Evolutionary conservation across 495 filamentous ascomycete genomes (phyloP), one percentile per base, ranked within the genome.

Genomic region (Pyronema domesticum): DNA sequence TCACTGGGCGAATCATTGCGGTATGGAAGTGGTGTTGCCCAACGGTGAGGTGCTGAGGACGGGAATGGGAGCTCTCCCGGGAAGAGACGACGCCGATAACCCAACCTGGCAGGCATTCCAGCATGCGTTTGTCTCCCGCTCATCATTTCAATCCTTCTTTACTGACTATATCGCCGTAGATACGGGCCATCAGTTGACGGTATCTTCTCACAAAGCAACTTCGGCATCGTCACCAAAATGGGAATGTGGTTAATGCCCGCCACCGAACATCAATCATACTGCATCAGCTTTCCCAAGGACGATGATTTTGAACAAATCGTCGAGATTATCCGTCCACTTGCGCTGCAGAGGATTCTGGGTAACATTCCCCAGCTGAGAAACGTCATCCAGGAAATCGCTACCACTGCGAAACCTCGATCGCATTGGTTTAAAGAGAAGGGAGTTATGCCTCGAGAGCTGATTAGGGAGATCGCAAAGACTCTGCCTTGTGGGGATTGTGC

Each of bases 341-440:
- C 70, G 4, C 68, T 72, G 42, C 60, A 69, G 46, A 68, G 70
- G 51, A 74, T 79, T 40, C 68, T 80, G 35, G 72, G 74, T 46
- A 79, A 80, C 59, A 72, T 75, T 35, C 74, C 76, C 33, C 73
- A 77, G 55, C 63, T 79, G 7, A 72, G 76, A 6, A 72, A 77
- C 58, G 70, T 75, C 35, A 71, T 70, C 23, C 73, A 76, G 55
- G 67, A 67, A 18, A 60, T 75, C 36, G 74, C 72, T 14, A 70
- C 72, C 4, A 58, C 60, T 34, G 72, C 70, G 42, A 62, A 59
- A 18, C 69, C 72, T 44, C 70, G 72, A 54, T 68, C 68, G 33
- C 66, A 65, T 7, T 76, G 66, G 59, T 76, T 69, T 51, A 59
- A 64, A 14, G 67, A 70, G 48, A 43, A 68, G 14, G 69, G 68